Conservation (phyloP, 2,329 filamentous ascomycete species). For the Periconia sp. region DNA sequence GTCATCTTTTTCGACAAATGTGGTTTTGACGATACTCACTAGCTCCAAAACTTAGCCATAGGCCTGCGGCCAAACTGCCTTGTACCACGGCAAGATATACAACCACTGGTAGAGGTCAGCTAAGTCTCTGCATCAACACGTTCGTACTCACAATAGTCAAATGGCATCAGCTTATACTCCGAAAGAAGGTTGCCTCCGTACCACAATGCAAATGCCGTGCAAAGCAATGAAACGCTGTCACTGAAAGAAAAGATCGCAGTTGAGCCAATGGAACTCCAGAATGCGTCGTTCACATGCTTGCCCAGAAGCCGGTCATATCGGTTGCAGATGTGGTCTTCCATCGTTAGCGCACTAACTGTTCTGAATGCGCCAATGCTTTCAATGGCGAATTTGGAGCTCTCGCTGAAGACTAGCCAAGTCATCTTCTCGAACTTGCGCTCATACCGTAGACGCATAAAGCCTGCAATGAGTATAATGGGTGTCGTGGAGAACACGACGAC, state of each 20-base stretch:
- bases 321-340: conserved; percentile 75
- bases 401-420: conserved; percentile 73
- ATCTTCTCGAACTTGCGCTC: not conserved
- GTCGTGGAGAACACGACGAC: no score
- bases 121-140: no score
- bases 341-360: conserved; percentile 87
- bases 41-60: conserved; percentile 30
- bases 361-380: conserved; percentile 91
- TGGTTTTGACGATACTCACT: conserved; percentile 15
- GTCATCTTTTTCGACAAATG: not conserved
- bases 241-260: conserved; percentile 24
- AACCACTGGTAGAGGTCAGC: conserved; percentile 8
- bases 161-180: not conserved
- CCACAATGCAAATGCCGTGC: conserved; percentile 35
- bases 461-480: no score
- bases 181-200: conserved; percentile 12
- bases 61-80: conserved; percentile 27
- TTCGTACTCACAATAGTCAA: no score
- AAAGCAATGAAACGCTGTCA: conserved; percentile 65
- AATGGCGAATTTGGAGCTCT: conserved; percentile 82
- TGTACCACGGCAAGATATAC: conserved; percentile 30
- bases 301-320: conserved; percentile 73
- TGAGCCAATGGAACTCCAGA: conserved; percentile 63
- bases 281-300: conserved; percentile 65
- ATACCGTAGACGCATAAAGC: no score